Evolutionary conservation across 148 eudicot species (phyloP), one percentile per base, ranked within the genome.

Genomic region (Silene uniflora): DNA sequence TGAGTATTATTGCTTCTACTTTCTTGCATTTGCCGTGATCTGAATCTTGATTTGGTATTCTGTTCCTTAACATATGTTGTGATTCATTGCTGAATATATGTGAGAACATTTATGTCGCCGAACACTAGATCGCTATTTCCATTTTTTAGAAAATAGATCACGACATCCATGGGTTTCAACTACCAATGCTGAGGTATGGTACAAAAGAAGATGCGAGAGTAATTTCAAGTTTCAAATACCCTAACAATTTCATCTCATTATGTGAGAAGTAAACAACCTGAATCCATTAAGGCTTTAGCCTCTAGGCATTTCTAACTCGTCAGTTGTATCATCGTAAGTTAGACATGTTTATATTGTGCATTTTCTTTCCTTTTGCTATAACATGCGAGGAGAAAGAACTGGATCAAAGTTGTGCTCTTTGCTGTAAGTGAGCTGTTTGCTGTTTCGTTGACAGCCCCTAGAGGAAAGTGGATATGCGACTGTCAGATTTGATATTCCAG

Each of bases 401-500:
- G 56, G 56, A 52, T 0, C 56, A 52, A 52, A 52, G 17, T 52
- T 11, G 56, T 52, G 56, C 56, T 52, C 56, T 52, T 13, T 14
- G 56, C 56, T 52, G 17, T 52, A 16, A 52, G 16, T 52, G 18
- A 52, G 56, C 17, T 13, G 1, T 52, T 52, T 5, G 9, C 19
- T 65, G 14, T 19, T 47, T 69, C 62, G 66, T 76, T 67, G 75
- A 82, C 90, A 91, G 97, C 90, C 87, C 16, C 47, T 89, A 12
- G 90, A 87, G 80, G 84, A 82, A 59, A 75, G 67, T 80, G 92
- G 87, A 49, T 90, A 85, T 79, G 79, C 90, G 22, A 80, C 75
- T 75, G 88, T 90, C 67, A 78, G 77, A 81, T 89, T 95, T 79
- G 88, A 85, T 44, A n/a, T 24, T 60, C 93, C 93, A 4, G 90